Base-by-base conservation (phyloP, 202 grass and related monocot species). In the Panicum hallii region DNA sequence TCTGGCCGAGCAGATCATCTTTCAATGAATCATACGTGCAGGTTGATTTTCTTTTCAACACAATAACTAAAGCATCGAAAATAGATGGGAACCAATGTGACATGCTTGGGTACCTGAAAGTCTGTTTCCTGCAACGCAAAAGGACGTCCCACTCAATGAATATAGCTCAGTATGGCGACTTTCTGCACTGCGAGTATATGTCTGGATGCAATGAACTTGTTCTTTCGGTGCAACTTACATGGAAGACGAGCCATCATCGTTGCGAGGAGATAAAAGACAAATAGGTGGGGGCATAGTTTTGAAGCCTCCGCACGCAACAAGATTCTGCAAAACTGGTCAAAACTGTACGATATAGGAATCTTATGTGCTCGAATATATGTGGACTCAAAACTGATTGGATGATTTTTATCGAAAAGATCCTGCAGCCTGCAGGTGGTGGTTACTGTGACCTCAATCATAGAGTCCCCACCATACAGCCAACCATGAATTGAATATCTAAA, bases 391-490 rank as follows among this genome's bases (percentile, higher is more conserved):
- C 45, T 69, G 50, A 83, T 71, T 28, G 15, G 61, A 4, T 7
- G 67, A n/a, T 22, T 79, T 57, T 62, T 54, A 16, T 40, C 5
- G 1, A 67, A 58, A 83, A 83, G 45, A 83, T 83, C 45, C 53
- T 72, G 73, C 14, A 74, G 53, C 45, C 53, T 78, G 73, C 14
- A 74, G 53, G 6, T 77, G 63, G 44, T 15, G 46, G 67, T 28
- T 83, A 87, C 22, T 79, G 62, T 14, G 68, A 62, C 19, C 56
- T 30, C 52, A 70, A 83, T 90, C 60, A 84, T 70, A 75, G 75
- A 84, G 61, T 55, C 44, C 60, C 83, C 50, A 87, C 61, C 22
- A 34, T 68, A 74, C 45, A 80, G 75, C 68, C 75, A 80, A 80
- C 36, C 42, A 63, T 46, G 46, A 79, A 54, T 8, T 63, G 11